Percentiles rank a stretch among this genome's conserved stretches.
phyloP scores from a whole-genome alignment of 148 eudicot species.

The Rhododendron ovatum region DNA sequence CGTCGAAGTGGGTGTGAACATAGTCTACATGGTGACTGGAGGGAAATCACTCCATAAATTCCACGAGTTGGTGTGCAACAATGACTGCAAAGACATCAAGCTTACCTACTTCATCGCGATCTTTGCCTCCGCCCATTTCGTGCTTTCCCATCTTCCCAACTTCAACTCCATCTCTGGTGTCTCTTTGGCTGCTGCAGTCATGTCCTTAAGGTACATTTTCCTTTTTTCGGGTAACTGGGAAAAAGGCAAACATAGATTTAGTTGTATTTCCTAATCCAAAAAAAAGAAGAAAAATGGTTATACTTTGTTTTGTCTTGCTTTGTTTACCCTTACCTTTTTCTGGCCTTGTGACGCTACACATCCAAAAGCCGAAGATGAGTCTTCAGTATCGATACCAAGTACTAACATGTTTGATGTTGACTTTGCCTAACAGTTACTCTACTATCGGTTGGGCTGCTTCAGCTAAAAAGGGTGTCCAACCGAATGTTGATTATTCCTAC shows the following conservation, averaged over 20 bases:
- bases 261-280: neutral
- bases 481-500: constrained; percentile 30
- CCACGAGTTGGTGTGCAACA: constrained; percentile 20
- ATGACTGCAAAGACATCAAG: constrained; percentile 25
- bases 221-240: neutral
- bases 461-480: constrained; percentile 30
- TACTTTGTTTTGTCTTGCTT: neutral
- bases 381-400: neutral
- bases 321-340: neutral
- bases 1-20: constrained; percentile 32
- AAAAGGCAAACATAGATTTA: neutral
- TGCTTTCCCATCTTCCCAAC: constrained; percentile 46
- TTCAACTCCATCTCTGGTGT: constrained; percentile 41
- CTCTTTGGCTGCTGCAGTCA: constrained; percentile 43
- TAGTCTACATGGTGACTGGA: constrained; percentile 50
- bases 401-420: neutral
- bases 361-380: neutral
- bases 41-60: constrained; percentile 37
- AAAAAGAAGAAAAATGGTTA: neutral
- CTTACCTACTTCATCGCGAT: constrained; percentile 42
- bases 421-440: constrained; percentile 27
- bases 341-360: neutral
- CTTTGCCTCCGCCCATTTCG: constrained; percentile 43
- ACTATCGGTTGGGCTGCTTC: constrained; percentile 43
- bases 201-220: constrained; percentile 37